Conservation (phyloP, 1,284 basidiomycete genomes). For the Ustilago lituana region DNA sequence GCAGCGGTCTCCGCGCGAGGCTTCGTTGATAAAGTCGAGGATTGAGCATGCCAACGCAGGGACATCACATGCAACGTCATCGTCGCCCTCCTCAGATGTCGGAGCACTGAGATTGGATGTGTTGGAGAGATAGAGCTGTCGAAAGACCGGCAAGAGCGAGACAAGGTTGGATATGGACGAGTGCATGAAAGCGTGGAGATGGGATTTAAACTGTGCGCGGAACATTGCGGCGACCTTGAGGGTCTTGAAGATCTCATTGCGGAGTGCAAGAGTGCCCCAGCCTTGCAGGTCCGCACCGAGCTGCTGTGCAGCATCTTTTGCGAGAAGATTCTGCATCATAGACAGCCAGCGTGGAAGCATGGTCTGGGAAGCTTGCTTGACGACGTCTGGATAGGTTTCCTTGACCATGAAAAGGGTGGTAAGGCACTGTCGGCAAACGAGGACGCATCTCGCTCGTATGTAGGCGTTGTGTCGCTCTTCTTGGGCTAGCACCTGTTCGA, state of each 20-base stretch:
- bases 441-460: slow-evolving; percentile 78
- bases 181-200: slow-evolving; percentile 33
- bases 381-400: slow-evolving; percentile 85
- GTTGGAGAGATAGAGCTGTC: slow-evolving; percentile 64
- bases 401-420: slow-evolving; percentile 92
- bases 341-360: slow-evolving; percentile 82
- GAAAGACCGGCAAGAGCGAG: slow-evolving; percentile 45
- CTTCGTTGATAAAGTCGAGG: slow-evolving; percentile 79
- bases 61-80: slow-evolving; percentile 73
- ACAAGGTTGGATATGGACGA: slow-evolving; percentile 40
- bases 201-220: slow-evolving; percentile 50
- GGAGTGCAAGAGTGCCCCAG: slow-evolving; percentile 51
- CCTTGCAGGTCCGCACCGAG: slow-evolving; percentile 15
- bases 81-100: slow-evolving; percentile 76
- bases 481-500: slow-evolving; percentile 52
- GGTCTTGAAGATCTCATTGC: slow-evolving; percentile 58
- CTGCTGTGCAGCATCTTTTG: slow-evolving; percentile 19
- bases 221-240: slow-evolving; percentile 61
- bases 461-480: slow-evolving; percentile 39
- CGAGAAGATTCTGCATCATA: slow-evolving; percentile 49
- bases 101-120: slow-evolving; percentile 71
- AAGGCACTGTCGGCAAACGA: slow-evolving; percentile 90
- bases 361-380: slow-evolving; percentile 80
- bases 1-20: slow-evolving; percentile 74
- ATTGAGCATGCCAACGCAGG: slow-evolving; percentile 80